Evolutionary conservation across 2,329 filamentous ascomycete genomes (phyloP), one percentile per base, ranked within the genome.

Genomic region (Aspergillus costaricaensis): DNA sequence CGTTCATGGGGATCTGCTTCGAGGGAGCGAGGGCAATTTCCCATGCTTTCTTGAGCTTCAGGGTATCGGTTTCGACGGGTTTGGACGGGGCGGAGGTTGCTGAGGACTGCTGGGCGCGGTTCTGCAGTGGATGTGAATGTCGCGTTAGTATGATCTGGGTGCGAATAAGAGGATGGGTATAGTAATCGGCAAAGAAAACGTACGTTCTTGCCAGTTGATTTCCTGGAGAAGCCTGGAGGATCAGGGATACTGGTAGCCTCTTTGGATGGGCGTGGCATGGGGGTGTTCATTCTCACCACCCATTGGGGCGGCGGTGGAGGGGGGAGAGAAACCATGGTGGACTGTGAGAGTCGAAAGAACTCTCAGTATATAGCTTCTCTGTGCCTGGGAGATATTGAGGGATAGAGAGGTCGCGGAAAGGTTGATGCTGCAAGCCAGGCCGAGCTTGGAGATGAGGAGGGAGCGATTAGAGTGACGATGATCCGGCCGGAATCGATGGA

Each of bases 21-120:
- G 95, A 89, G 0, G 95, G 95, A 2, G 90, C 94, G 51, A 99
- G 86, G 44, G 95, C 94, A 48, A 99, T 86, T 78, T 99, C 95
- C 95, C 95, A 99, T 0, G 95, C 95, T 78, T 99, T 99, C 80
- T 99, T 99, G 70, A 99, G 82, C 83, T 98, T 98, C 65, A 99
- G 83, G 21, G 90, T 92, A 76, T 98, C 94, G 84, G 93, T 97
- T 79, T 98, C 93, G 70, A 90, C 90, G 67, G 88, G 62, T 76
- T 72, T 74, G 72, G 68, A 72, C 70, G 69, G 60, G 58, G 64
- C 65, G 60, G 70, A 62, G 51, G 63, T 44, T 23, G 65, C 30
- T 39, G 60, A 36, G 3, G 67, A 57, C 59, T 75, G 72, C 59
- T 73, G 69, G 55, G 72, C 65, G 64, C 75, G 74, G 60, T 77